Percentiles rank a stretch among this genome's conserved stretches.
Conservation (phyloP, 805 yeast species). For the Ogataea nakhonphanomensis region DNA sequence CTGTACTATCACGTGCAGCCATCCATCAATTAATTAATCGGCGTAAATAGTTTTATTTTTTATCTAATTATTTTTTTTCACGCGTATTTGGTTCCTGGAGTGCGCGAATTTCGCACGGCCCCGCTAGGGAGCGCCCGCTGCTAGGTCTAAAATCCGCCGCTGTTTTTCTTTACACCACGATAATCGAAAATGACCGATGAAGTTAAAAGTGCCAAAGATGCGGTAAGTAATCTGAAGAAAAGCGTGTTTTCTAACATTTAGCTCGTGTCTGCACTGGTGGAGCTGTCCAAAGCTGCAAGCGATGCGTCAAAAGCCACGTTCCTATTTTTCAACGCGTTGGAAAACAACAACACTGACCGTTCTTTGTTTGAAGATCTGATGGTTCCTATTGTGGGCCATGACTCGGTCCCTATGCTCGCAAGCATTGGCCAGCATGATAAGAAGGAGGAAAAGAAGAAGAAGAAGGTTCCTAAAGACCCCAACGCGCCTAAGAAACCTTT, state of each 20-base stretch:
- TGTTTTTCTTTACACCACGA: slow-evolving; percentile 12
- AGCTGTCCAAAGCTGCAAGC: slow-evolving; percentile 80
- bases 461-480: slow-evolving; percentile 64
- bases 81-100: slow-evolving; percentile 10
- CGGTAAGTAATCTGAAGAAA: slow-evolving; percentile 21
- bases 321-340: slow-evolving; percentile 63
- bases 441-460: slow-evolving; percentile 47
- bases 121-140: slow-evolving; percentile 8
- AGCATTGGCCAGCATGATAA: slow-evolving; percentile 31
- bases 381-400: slow-evolving; percentile 32
- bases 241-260: slow-evolving; percentile 26
- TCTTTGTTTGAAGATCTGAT: slow-evolving; percentile 23
- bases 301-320: slow-evolving; percentile 80
- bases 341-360: slow-evolving; percentile 38
- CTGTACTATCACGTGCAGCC: background rate
- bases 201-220: slow-evolving; percentile 30
- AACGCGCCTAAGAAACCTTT: slow-evolving; percentile 94
- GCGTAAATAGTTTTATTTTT: slow-evolving; percentile 4
- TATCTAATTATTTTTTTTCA: slow-evolving; percentile 1
- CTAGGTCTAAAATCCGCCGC: slow-evolving; percentile 8
- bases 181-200: slow-evolving; percentile 24
- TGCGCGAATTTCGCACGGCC: slow-evolving; percentile 8
- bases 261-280: slow-evolving; percentile 77
- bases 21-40: slow-evolving; percentile 1
- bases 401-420: slow-evolving; percentile 17